Conservation (phyloP, 176 grass and related monocot species). For the Triticum dicoccoides region DNA sequence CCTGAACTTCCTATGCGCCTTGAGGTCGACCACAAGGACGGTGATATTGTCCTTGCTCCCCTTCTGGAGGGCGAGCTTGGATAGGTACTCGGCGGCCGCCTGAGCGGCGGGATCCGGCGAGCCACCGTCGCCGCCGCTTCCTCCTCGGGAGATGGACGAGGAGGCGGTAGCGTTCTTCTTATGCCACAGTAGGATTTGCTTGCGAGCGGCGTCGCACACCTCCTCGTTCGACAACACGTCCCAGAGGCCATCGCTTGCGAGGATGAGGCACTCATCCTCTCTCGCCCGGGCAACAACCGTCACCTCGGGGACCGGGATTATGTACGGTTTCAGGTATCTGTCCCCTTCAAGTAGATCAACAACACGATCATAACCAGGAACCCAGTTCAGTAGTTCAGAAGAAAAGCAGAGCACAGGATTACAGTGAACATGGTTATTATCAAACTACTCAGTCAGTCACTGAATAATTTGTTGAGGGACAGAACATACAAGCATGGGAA, state of each 20-base stretch:
- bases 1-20: constrained; percentile 77
- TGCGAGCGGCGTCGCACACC: constrained; percentile 72
- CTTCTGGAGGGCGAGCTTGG: constrained; percentile 67
- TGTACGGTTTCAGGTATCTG: constrained; percentile 81
- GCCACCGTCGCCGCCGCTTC: neutral
- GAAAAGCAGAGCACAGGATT: neutral
- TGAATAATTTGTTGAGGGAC: neutral
- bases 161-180: constrained; percentile 51
- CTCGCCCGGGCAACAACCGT: constrained; percentile 56
- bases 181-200: constrained; percentile 66
- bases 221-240: constrained; percentile 88
- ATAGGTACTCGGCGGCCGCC: constrained; percentile 70
- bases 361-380: neutral
- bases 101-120: constrained; percentile 48
- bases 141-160: neutral
- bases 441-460: neutral
- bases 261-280: constrained; percentile 81
- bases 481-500: neutral
- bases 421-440: neutral
- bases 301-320: constrained; percentile 82
- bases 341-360: constrained; percentile 49
- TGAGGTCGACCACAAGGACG: constrained; percentile 71
- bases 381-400: neutral
- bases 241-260: constrained; percentile 91
- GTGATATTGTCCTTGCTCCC: constrained; percentile 92